Evolutionary conservation across 192 early-diverging fungal genomes (phyloP), one percentile per base, ranked within the genome.

Genomic region (Funneliformis geosporum): DNA sequence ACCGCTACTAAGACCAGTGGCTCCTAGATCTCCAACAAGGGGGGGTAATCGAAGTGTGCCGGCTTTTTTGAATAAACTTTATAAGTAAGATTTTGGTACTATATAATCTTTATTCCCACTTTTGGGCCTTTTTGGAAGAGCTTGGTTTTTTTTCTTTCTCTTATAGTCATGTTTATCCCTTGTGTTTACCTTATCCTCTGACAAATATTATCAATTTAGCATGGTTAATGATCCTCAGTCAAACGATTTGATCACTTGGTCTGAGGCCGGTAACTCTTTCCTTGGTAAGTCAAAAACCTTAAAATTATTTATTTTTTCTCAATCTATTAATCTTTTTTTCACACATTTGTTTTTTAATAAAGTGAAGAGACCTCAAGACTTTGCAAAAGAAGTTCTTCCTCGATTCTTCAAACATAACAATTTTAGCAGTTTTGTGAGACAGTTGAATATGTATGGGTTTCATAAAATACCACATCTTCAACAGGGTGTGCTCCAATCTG

Each of bases 381-480:
- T 97, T 88, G 91, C 93, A 14, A 90, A 92, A 64, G 86, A 91
- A 62, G 93, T 97, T 23, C 84, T 97, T 46, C 95, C 96, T 27
- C 87, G 86, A 21, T 94, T 93, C 79, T 97, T 96, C 83, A 97
- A 97, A 84, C 96, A 97, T 88, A 93, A 91, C 84, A 97, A 96
- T 55, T 96, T 96, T 82, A 88, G 94, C 25, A 92, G 90, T 39
- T 97, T 96, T 90, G 95, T 96, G 1, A 91, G 95, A 33, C 96
- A 97, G 80, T 87, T 97, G 12, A 97, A 97, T 82, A 92, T 96
- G 93, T 97, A 99, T 80, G 98, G 95, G 16, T 99, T 99, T 79
- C 96, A 96, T 85, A 99, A 99, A 75, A 90, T 98, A 16, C 96
- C 95, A n/a, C 95, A 97, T 82, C 81, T 97, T 16, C 93, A 95